Conservation (phyloP, 2,329 filamentous ascomycete genomes). For the Stachybotrys elegans region DNA sequence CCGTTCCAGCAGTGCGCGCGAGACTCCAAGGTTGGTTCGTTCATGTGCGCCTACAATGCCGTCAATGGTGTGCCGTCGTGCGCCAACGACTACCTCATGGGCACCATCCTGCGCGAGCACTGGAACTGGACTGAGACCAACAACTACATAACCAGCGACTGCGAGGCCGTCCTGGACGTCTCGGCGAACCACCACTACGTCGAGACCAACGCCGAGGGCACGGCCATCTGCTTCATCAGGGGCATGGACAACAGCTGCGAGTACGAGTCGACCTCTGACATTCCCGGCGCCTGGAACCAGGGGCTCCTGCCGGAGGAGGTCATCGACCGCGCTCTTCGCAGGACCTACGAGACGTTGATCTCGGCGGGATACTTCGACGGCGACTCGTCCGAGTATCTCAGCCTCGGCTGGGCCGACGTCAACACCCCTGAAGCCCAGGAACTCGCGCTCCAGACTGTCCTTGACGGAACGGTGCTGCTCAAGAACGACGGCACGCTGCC, state of each 20-base stretch:
- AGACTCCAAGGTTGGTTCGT: slow-evolving; percentile 50
- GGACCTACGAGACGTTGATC: slow-evolving; percentile 29
- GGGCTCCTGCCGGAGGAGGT: slow-evolving; percentile 23
- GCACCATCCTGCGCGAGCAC: slow-evolving; percentile 58
- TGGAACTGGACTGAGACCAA: slow-evolving; percentile 59
- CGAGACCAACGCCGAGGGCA: slow-evolving; percentile 26
- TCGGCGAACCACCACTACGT: slow-evolving; percentile 38
- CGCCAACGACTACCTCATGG: slow-evolving; percentile 56
- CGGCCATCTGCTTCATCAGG: slow-evolving; percentile 25
- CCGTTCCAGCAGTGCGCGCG: slow-evolving; percentile 60
- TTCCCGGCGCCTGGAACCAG: slow-evolving; percentile 22
- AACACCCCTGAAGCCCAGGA: slow-evolving; percentile 46
- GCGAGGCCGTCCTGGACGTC: slow-evolving; percentile 57
- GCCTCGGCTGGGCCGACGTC: slow-evolving; percentile 51
- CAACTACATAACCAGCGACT: slow-evolving; percentile 62
- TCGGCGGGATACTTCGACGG: slow-evolving; percentile 54
- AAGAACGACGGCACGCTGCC: slow-evolving; percentile 51
- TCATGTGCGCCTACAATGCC: slow-evolving; percentile 61
- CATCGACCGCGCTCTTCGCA: slow-evolving; percentile 6
- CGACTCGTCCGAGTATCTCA: slow-evolving; percentile 37
- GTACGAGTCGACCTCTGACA: slow-evolving; percentile 17
- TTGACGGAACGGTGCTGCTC: slow-evolving; percentile 41
- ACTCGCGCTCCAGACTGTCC: slow-evolving; percentile 50
- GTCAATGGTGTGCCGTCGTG: slow-evolving; percentile 64
- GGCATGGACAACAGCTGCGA: slow-evolving; percentile 29